Evolutionary conservation across 1,284 basidiomycete species (phyloP).

Genomic region (Coniferiporia sulphurascens): DNA sequence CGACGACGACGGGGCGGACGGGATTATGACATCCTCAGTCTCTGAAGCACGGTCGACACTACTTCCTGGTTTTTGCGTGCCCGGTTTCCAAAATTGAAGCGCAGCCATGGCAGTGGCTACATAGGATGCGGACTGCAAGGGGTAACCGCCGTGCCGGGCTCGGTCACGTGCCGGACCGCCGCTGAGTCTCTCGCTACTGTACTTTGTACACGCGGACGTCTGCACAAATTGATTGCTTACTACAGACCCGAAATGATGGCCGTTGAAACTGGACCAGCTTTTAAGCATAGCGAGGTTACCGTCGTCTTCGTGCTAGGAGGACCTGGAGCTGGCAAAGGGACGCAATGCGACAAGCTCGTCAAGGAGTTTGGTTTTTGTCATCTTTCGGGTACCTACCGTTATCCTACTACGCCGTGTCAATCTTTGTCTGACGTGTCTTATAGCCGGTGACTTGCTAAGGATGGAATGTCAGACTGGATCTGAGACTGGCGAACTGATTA

Average conservation of each 20-base stretch:
- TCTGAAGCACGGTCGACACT: conserved; percentile 81
- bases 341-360: conserved; percentile 90
- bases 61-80: conserved; percentile 81
- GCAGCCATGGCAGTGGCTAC: background rate
- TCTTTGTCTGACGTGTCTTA: conserved; percentile 5
- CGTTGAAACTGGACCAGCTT: conserved; percentile 40
- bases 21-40: conserved; percentile 63
- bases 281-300: conserved; percentile 72
- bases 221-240: too few species aligned
- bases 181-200: too few species aligned
- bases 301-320: conserved; percentile 97
- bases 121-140: too few species aligned
- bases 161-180: too few species aligned
- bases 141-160: too few species aligned
- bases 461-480: conserved; percentile 88
- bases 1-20: conserved; percentile 55
- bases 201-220: too few species aligned
- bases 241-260: background rate
- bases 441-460: conserved; percentile 94
- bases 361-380: conserved; percentile 88
- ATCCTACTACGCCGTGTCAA: conserved; percentile 4
- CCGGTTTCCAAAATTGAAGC: conserved; percentile 76
- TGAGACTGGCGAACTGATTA: conserved; percentile 83
- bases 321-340: conserved; percentile 97
- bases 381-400: conserved; percentile 68